A percentile compares a stretch with the other conserved stretches of the same genome.
Evolutionary conservation across 1,284 basidiomycete genomes (phyloP).

Genomic region (Coniferiporia sulphurascens): DNA sequence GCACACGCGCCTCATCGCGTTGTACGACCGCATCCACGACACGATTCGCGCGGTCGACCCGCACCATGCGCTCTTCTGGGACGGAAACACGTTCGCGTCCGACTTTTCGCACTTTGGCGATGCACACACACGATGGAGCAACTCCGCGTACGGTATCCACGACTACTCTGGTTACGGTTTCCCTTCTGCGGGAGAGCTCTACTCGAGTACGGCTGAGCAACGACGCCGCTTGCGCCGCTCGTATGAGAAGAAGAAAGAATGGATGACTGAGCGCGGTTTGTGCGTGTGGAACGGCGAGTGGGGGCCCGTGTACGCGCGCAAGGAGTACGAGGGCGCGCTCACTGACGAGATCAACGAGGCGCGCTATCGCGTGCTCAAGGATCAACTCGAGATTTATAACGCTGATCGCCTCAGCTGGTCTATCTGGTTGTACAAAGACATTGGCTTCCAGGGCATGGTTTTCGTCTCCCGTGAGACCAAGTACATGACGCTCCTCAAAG

Average conservation of each 20-base stretch:
- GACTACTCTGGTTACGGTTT: constrained; percentile 41
- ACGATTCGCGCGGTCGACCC: constrained; percentile 40
- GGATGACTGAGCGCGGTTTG: constrained; percentile 26
- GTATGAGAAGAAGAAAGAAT: constrained; percentile 31
- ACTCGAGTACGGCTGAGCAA: constrained; percentile 28
- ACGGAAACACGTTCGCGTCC: constrained; percentile 39
- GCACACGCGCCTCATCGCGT: constrained; percentile 32
- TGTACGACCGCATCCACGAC: constrained; percentile 37
- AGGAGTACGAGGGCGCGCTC: constrained; percentile 25
- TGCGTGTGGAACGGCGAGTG: constrained; percentile 40
- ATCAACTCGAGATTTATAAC: constrained; percentile 46
- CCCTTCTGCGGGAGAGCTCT: constrained; percentile 32
- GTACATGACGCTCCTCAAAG: constrained; percentile 43
- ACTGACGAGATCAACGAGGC: constrained; percentile 37
- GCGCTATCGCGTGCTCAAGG: constrained; percentile 40
- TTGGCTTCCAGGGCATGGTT: constrained; percentile 53
- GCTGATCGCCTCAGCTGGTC: constrained; percentile 44
- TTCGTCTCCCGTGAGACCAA: constrained; percentile 42
- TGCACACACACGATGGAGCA: constrained; percentile 28
- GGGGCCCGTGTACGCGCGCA: constrained; percentile 27
- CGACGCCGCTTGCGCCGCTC: constrained; percentile 26
- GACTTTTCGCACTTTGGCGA: constrained; percentile 38
- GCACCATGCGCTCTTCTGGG: constrained; percentile 35
- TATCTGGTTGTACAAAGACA: constrained; percentile 58
- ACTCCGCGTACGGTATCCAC: constrained; percentile 39